Base-by-base conservation (phyloP, 768 basidiomycete genomes). In the Leccinum variicolor region DNA sequence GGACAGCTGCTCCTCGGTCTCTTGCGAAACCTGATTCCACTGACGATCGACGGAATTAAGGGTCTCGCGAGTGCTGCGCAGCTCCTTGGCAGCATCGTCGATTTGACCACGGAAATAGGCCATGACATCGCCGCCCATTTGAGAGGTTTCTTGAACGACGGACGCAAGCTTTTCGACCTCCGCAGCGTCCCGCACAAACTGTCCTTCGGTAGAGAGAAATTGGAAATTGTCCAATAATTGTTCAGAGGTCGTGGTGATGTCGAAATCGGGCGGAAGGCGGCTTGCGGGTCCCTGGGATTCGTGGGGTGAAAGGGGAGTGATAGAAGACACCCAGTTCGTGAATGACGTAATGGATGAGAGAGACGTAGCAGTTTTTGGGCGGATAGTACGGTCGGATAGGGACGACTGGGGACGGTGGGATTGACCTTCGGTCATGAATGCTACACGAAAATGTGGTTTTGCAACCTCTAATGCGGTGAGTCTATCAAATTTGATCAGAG, bases 401-500 rank as follows among this genome's bases (percentile, higher is more conserved):
- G 81, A 79, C 9, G 84, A 86, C 36, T 71, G 73, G 8, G 82
- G 74, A 17, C 84, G 80, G n/a, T 75, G 61, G 36, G 67, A 69
- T 50, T 81, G 80, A 6, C 73, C 71, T 23, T 81, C 78, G n/a
- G 75, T 65, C 39, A 80, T 82, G 67, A 90, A 90, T 2, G 81
- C 84, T 17, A 66, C 64, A n/a, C 82, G 80, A 57, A 87, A 86
- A 59, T 89, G 84, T 10, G 85, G 82, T 69, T 82, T 83, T 25
- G 82, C 83, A 9, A 90, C 82, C 57, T 90, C 86, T 34, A 83
- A 63, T 15, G 89, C 80, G 8, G 87, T 90, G 33, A 90, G 72
- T 53, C 70, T 65, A 36, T 29, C 39, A 29, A 60, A 29, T 43
- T n/a, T 26, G 49, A 49, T 54, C 17, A 61, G 53, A 36, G 13